Base-by-base conservation (phyloP, 1,284 basidiomycete genomes). In the Austroboletus niveus region DNA sequence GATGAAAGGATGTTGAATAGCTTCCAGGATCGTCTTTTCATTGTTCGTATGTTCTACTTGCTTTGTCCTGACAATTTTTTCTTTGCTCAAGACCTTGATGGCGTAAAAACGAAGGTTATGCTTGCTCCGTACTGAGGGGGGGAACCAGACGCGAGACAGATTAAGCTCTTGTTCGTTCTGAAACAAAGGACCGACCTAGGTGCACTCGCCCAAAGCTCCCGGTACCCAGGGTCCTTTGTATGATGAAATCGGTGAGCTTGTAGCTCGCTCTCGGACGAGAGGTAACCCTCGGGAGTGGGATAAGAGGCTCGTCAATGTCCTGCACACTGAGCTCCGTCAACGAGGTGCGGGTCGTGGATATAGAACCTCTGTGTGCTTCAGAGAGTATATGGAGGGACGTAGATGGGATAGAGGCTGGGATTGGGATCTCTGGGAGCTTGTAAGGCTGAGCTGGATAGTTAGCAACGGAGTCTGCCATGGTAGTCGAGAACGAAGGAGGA, bases 41-140 rank as follows among this genome's bases (percentile, higher is more conserved):
- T 94, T 96, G 69, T 96, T 97, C 29, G 96, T 98, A 68, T 99
- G 96, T 64, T 98, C 94, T 50, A 98, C 87, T 69, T 99, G 96
- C 77, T 98, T 98, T 81, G 94, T 91, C 63, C 82, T 85, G 55
- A 96, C 93, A 50, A 99, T 92, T 66, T 94, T 92, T 57, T 97
- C 92, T 71, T 98, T 98, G 74, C 81, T 88, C 54, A 98, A 75
- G 8, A 98, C 94, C 69, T 98, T 98, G 77, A 97, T 85, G 39
- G 94, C 94, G 66, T 97, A 98, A 70, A 92, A 95, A 8, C 94
- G 86, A 30, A 88, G 78, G 67, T 97, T 98, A 70, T 96, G 93
- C 70, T 88, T 90, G 66, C 92, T 95, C 53, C 89, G 84, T 17
- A 94, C 88, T 91, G 62, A 24, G 45, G 36, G 24, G 15, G 15